Percentiles rank a stretch among this genome's conserved stretches.
These are phyloP conservation scores for Pyrus communis DNA, from an alignment of 306 rosid genomes.

Conservation along the genomic window DNA sequence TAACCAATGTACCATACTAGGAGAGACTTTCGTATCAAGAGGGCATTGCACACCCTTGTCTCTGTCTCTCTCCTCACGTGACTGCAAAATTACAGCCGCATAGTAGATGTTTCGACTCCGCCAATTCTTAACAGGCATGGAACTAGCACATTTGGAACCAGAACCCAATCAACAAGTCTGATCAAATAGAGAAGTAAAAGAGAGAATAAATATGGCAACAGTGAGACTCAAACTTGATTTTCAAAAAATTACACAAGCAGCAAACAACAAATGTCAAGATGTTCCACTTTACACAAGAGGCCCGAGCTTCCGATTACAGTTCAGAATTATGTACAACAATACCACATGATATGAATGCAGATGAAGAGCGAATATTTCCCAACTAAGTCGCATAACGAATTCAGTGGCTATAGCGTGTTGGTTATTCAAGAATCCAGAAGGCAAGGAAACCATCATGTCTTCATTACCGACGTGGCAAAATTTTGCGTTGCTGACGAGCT, in stretches of 20 bases:
- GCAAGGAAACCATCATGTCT: slow-evolving; percentile 16
- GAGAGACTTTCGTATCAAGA: no score
- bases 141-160: no score
- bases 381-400: slow-evolving; percentile 22
- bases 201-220: neutral
- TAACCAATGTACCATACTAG: no score
- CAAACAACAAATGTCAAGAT: slow-evolving; percentile 4
- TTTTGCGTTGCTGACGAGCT: slow-evolving; percentile 37
- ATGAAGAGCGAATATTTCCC: slow-evolving; percentile 29
- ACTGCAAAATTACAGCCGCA: no score
- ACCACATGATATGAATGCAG: slow-evolving; percentile 26
- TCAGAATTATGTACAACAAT: slow-evolving; percentile 38
- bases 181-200: neutral
- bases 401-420: slow-evolving; percentile 19
- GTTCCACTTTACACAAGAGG: slow-evolving; percentile 33
- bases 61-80: no score
- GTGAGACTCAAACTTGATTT: neutral
- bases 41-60: no score
- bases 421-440: slow-evolving; percentile 11
- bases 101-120: no score
- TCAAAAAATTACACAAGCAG: slow-evolving; percentile 3
- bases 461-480: slow-evolving; percentile 17
- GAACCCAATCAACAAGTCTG: neutral
- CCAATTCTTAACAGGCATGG: no score
- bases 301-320: slow-evolving; percentile 35